These are phyloP conservation scores for Cystobasidium pallidum DNA, from an alignment of 1,284 basidiomycete species.

Conservation along the genomic window DNA sequence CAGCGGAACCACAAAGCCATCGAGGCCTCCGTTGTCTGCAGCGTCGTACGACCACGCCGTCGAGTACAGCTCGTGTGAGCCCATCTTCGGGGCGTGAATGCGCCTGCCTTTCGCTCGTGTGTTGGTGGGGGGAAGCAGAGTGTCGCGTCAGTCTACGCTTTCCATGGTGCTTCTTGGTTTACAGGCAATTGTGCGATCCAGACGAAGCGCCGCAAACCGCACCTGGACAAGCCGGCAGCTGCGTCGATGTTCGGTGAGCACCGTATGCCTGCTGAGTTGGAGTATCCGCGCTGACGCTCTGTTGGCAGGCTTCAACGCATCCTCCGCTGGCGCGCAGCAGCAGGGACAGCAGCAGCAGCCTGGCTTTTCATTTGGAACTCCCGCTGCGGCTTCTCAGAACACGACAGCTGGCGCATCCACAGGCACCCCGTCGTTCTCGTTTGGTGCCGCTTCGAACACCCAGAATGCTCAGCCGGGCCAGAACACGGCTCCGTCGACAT, in stretches of 20 bases:
- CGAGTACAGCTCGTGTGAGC: slow-evolving; percentile 13
- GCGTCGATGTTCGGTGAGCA: slow-evolving; percentile 31
- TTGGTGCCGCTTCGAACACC: slow-evolving; percentile 11
- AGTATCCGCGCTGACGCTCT: neutral
- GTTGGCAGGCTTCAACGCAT: neutral
- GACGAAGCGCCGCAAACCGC: neutral
- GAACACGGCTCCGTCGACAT: slow-evolving; percentile 14
- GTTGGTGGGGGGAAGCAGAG: neutral
- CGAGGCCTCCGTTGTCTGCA: slow-evolving; percentile 4
- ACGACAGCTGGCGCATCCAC: slow-evolving; percentile 1
- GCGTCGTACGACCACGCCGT: slow-evolving; percentile 30
- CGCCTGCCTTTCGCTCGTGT: neutral
- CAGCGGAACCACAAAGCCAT: slow-evolving; percentile 6
- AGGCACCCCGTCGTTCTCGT: slow-evolving; percentile 36
- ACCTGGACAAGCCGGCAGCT: neutral
- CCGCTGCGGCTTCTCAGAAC: slow-evolving; percentile 21
- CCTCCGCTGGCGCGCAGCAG: slow-evolving; percentile 5
- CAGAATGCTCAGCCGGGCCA: slow-evolving; percentile 16
- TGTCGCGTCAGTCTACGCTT: neutral
- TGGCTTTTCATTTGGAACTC: slow-evolving; percentile 26
- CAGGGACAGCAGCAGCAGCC: slow-evolving; percentile 14
- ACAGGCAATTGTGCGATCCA: neutral
- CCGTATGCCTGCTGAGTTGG: neutral
- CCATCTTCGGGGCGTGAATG: neutral
- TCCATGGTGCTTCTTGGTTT: neutral